These are phyloP conservation scores for Taiozyma sp. DNA, from an alignment of 1,139 yeast species.

Conservation along the genomic window DNA sequence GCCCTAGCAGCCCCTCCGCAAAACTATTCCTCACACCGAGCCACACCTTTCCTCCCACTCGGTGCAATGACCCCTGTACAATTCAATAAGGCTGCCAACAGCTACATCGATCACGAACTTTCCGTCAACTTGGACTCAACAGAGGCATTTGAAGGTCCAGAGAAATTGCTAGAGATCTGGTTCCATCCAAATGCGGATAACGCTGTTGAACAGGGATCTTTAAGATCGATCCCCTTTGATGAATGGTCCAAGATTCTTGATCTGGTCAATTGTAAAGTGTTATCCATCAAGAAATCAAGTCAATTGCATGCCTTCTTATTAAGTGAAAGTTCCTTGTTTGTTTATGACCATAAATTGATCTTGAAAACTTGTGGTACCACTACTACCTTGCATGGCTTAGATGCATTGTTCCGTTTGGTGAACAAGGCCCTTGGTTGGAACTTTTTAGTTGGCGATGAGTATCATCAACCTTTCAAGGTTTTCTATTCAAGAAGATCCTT, in stretches of 20 bases:
- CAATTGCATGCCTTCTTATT: slow-evolving; percentile 78
- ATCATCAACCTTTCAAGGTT: slow-evolving; percentile 49
- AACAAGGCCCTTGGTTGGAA: slow-evolving; percentile 33
- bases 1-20: not conserved
- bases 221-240: slow-evolving; percentile 60
- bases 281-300: slow-evolving; percentile 67
- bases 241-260: slow-evolving; percentile 74
- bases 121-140: slow-evolving; percentile 82
- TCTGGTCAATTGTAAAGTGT: slow-evolving; percentile 79
- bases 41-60: slow-evolving; percentile 9
- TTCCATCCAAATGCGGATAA: slow-evolving; percentile 47
- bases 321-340: slow-evolving; percentile 88
- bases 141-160: slow-evolving; percentile 96
- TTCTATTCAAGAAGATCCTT: slow-evolving; percentile 89
- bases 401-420: slow-evolving; percentile 53
- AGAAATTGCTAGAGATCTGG: slow-evolving; percentile 89
- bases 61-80: slow-evolving; percentile 23
- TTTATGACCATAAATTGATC: slow-evolving; percentile 77
- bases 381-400: slow-evolving; percentile 76
- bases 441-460: slow-evolving; percentile 11
- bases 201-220: slow-evolving; percentile 32
- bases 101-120: slow-evolving; percentile 68
- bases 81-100: slow-evolving; percentile 24
- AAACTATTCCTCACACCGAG: not conserved
- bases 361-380: slow-evolving; percentile 97